Evolutionary conservation across 2,329 filamentous ascomycete species (phyloP), one percentile per base, ranked within the genome.

Genomic region (Ophioceras dolichostomum): DNA sequence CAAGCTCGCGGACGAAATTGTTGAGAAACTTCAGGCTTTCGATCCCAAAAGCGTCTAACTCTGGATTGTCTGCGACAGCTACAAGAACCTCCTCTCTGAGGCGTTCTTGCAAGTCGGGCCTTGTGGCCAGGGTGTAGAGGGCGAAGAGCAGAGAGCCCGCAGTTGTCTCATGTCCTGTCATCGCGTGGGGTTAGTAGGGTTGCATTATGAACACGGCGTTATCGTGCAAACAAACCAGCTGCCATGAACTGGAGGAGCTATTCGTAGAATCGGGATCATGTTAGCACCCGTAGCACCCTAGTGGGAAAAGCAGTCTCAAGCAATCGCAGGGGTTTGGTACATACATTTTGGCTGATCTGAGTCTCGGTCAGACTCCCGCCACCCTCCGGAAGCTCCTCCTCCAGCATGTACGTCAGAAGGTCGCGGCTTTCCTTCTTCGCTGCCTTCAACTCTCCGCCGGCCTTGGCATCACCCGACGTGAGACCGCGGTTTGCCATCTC

Each of bases 1-100:
- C 43, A 1, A 61, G 53, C 44, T 69, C 65, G 41, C 52, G 62
- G 45, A 55, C 57, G 34, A 69, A 58, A 39, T 60, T 60, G 38
- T 62, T 55, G 5, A 67, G 45, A 42, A 62, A 65, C 0, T 49
- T 45, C 29, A 65, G 50, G 24, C 44, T 42, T 32, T 65, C 61
- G 19, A 65, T 54, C 17, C 43, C 22, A 41, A 39, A 8, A 36
- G 64, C 61, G 43, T 60, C 54, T 20, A 64, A 45, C 12, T 57
- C 53, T 1, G 55, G 55, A 12, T 32, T 36, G 13, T 28, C 16
- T 30, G 56, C 57, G 4, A 65, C 50, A 14, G 58, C 43, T 4
- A 66, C 49, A 6, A 53, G 42, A 4, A 70, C 49, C 43, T 62
- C 58, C 24, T 32, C 43, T 6, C 57, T 54, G 5, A 61, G 42